A percentile compares a stretch with the other conserved stretches of the same genome.
Conservation (phyloP, 768 basidiomycete species). For the Lyophyllum decastes region DNA sequence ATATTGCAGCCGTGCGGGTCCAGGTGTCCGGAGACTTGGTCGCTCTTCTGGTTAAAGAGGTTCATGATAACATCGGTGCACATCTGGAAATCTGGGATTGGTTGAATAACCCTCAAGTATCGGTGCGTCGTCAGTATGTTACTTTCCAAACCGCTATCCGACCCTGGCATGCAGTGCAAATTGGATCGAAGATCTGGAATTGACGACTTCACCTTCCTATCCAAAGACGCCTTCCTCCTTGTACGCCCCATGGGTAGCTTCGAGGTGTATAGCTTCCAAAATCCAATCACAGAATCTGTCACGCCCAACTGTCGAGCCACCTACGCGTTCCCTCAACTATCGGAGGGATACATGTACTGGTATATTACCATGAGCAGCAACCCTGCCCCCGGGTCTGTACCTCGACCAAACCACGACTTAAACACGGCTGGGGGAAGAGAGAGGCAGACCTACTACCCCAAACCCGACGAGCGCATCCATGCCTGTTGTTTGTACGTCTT, state of each 20-base stretch:
- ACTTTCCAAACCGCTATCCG: background rate
- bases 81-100: constrained; percentile 57
- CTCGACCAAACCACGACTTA: constrained; percentile 18
- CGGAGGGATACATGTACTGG: constrained; percentile 49
- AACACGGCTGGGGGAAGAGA: constrained; percentile 12
- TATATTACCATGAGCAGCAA: constrained; percentile 57
- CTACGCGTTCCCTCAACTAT: constrained; percentile 45
- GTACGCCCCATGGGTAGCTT: constrained; percentile 47
- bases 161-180: constrained; percentile 32
- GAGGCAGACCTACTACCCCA: constrained; percentile 44
- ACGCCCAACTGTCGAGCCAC: constrained; percentile 35
- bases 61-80: constrained; percentile 38
- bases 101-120: constrained; percentile 38
- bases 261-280: constrained; percentile 49
- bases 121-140: constrained; percentile 32
- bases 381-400: constrained; percentile 44
- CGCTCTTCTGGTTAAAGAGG: constrained; percentile 52
- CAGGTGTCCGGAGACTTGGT: constrained; percentile 48
- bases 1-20: constrained; percentile 43
- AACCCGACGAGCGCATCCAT: constrained; percentile 49
- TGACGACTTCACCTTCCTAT: constrained; percentile 55
- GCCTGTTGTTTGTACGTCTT: constrained; percentile 50
- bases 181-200: constrained; percentile 44
- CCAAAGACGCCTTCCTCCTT: constrained; percentile 45
- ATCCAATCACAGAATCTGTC: constrained; percentile 30